Conservation (phyloP, 2,329 filamentous ascomycete species). For the Pseudogymnoascus sp. region DNA sequence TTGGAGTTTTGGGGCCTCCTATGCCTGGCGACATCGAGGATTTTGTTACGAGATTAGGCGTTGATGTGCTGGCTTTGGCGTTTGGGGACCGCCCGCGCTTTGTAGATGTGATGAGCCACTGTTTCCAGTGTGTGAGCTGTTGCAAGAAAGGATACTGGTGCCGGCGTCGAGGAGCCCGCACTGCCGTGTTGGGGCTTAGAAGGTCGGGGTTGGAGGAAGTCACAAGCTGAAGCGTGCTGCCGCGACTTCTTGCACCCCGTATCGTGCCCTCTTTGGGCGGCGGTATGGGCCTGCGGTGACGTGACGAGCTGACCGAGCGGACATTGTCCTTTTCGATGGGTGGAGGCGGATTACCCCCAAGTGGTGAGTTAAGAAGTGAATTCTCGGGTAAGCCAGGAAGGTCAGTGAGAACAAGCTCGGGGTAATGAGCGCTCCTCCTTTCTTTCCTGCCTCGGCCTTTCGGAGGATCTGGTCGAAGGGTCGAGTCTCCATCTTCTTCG, state of each 20-base stretch:
- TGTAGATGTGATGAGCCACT: conserved; percentile 63
- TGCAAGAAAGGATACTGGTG: conserved; percentile 58
- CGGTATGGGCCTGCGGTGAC: conserved; percentile 65
- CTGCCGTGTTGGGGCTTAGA: conserved; percentile 43
- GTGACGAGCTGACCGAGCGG: conserved; percentile 68
- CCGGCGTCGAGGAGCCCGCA: conserved; percentile 39
- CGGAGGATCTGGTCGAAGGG: conserved; percentile 44
- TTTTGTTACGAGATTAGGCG: conserved; percentile 50
- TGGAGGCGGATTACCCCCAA: conserved; percentile 47
- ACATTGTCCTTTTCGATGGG: conserved; percentile 73
- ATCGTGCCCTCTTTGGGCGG: conserved; percentile 77
- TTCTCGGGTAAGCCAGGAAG: conserved; percentile 69
- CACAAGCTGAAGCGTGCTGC: conserved; percentile 81
- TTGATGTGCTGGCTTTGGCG: conserved; percentile 38
- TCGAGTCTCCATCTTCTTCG: conserved; percentile 56
- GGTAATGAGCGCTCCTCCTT: conserved; percentile 61
- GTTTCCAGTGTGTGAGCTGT: conserved; percentile 60
- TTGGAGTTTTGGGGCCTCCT: conserved; percentile 44
- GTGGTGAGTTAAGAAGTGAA: conserved; percentile 26
- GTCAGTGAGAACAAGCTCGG: conserved; percentile 61
- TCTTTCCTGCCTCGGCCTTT: conserved; percentile 69
- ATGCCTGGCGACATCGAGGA: conserved; percentile 31
- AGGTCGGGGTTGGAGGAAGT: conserved; percentile 57
- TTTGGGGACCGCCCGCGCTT: conserved; percentile 54
- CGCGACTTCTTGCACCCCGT: conserved; percentile 62